A percentile compares a stretch with the other conserved stretches of the same genome.
Evolutionary conservation across 192 early-diverging fungal species (phyloP).

Genomic region (Coemansia sp.): DNA sequence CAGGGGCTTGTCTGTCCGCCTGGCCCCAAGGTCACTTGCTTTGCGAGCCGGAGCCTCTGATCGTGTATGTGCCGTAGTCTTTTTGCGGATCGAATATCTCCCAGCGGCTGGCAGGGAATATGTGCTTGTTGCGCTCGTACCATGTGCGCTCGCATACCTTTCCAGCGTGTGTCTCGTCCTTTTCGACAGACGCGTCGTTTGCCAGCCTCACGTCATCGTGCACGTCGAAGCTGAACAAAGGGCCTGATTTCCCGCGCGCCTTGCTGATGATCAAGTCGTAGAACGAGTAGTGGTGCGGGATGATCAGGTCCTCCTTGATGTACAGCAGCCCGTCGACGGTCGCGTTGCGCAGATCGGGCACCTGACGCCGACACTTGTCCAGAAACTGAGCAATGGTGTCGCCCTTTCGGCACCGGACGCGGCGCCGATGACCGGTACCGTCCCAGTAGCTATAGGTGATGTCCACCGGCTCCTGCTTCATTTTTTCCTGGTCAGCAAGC

Average conservation of each 20-base stretch:
- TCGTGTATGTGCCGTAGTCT: slow-evolving; percentile 54
- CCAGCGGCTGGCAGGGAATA: slow-evolving; percentile 91
- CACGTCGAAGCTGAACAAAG: slow-evolving; percentile 91
- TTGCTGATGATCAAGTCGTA: slow-evolving; percentile 97
- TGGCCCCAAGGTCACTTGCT: neutral
- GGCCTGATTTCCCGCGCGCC: slow-evolving; percentile 93
- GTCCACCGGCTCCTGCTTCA: slow-evolving; percentile 78
- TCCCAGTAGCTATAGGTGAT: slow-evolving; percentile 97
- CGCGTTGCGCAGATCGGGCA: slow-evolving; percentile 73
- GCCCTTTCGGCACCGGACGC: slow-evolving; percentile 77
- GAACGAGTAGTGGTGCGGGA: slow-evolving; percentile 87
- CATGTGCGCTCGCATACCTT: slow-evolving; percentile 88
- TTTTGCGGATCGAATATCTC: slow-evolving; percentile 87
- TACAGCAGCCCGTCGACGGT: slow-evolving; percentile 87
- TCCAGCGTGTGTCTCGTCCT: slow-evolving; percentile 93
- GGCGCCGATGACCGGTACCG: slow-evolving; percentile 87
- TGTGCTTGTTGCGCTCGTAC: slow-evolving; percentile 94
- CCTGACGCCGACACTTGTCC: slow-evolving; percentile 76
- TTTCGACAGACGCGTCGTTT: slow-evolving; percentile 79
- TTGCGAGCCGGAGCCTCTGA: slow-evolving; percentile 2
- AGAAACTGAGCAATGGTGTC: slow-evolving; percentile 86
- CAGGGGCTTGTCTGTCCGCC: too few relatives aligned
- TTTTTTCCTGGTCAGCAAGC: slow-evolving; percentile 74
- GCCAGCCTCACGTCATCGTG: slow-evolving; percentile 87
- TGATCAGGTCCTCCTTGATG: slow-evolving; percentile 94